Percentiles rank a stretch among this genome's conserved stretches.
Conservation (phyloP, 306 rosid genomes). For the Inga leiocalycina region DNA sequence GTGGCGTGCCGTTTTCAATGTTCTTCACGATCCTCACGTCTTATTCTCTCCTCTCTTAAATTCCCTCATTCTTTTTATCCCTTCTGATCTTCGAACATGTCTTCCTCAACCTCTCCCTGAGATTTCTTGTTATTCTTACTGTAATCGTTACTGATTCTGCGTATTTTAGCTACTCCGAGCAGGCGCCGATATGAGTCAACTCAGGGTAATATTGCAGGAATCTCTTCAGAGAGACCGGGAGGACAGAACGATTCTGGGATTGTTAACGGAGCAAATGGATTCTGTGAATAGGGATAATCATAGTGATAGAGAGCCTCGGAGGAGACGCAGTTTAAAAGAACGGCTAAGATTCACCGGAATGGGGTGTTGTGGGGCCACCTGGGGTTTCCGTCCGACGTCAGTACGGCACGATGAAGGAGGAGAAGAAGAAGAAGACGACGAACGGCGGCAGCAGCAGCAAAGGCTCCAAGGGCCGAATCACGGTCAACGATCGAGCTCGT, state of each 20-base stretch:
- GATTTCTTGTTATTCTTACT: background rate
- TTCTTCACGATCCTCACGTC: slow-evolving; percentile 66
- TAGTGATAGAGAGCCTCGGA: slow-evolving; percentile 44
- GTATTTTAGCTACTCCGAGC: background rate
- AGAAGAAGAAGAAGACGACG: slow-evolving; percentile 1
- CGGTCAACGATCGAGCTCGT: slow-evolving; percentile 38
- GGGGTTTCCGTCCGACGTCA: slow-evolving; percentile 58
- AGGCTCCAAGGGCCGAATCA: slow-evolving; percentile 19
- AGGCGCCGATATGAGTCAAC: slow-evolving; percentile 68
- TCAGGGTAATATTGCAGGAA: slow-evolving; percentile 75
- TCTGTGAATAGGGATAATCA: slow-evolving; percentile 11
- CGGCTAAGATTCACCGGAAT: slow-evolving; percentile 73
- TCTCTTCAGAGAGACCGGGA: slow-evolving; percentile 58
- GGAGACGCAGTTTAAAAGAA: slow-evolving; percentile 72
- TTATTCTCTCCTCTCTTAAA: slow-evolving; percentile 18
- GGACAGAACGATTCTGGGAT: slow-evolving; percentile 67
- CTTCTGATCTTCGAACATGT: slow-evolving; percentile 13
- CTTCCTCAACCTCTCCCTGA: background rate
- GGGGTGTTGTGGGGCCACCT: slow-evolving; percentile 83
- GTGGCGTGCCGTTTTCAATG: slow-evolving; percentile 47
- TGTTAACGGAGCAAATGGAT: slow-evolving; percentile 74
- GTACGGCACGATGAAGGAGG: slow-evolving; percentile 33
- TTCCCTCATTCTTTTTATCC: slow-evolving; percentile 27
- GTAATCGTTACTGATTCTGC: background rate
- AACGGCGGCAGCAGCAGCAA: slow-evolving; percentile 1